A percentile compares a stretch with the other conserved stretches of the same genome.
Evolutionary conservation across 106 monocot genomes (phyloP).

Genomic region (Alisma plantagoaquatica): DNA sequence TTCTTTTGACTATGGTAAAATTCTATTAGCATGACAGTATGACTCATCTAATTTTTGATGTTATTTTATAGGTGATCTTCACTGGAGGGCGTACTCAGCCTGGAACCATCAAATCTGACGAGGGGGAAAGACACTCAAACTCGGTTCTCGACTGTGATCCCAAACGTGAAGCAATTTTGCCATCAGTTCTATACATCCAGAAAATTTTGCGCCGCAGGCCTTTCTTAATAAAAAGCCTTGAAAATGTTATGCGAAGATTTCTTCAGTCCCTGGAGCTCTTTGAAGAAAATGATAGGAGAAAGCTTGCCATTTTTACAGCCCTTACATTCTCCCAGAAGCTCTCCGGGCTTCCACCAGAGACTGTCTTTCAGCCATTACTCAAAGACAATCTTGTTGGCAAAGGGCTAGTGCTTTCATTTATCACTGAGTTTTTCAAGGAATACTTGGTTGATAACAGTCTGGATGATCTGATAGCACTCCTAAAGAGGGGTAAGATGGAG

Average conservation of each 20-base stretch:
- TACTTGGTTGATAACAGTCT: constrained; percentile 77
- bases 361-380: constrained; percentile 87
- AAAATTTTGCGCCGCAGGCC: constrained; percentile 81
- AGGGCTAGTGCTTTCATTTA: constrained; percentile 88
- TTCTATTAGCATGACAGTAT: neutral
- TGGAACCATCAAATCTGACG: constrained; percentile 90
- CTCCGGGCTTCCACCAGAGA: constrained; percentile 89
- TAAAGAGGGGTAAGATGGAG: constrained; percentile 89
- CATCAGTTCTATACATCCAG: constrained; percentile 87
- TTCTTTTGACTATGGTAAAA: neutral
- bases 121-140: constrained; percentile 68
- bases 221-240: constrained; percentile 94
- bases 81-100: constrained; percentile 94
- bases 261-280: constrained; percentile 92
- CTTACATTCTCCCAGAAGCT: constrained; percentile 97
- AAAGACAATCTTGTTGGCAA: constrained; percentile 96
- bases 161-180: constrained; percentile 78
- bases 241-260: constrained; percentile 89
- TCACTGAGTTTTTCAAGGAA: constrained; percentile 89
- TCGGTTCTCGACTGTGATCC: constrained; percentile 85
- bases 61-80: constrained; percentile 66
- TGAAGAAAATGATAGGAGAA: constrained; percentile 81
- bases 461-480: constrained; percentile 84
- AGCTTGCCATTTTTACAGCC: constrained; percentile 90
- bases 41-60: neutral